Percentiles rank a stretch among this genome's conserved stretches.
Evolutionary conservation across 169 alveolate genomes (phyloP).

Genomic region (Plasmodium vivax): DNA sequence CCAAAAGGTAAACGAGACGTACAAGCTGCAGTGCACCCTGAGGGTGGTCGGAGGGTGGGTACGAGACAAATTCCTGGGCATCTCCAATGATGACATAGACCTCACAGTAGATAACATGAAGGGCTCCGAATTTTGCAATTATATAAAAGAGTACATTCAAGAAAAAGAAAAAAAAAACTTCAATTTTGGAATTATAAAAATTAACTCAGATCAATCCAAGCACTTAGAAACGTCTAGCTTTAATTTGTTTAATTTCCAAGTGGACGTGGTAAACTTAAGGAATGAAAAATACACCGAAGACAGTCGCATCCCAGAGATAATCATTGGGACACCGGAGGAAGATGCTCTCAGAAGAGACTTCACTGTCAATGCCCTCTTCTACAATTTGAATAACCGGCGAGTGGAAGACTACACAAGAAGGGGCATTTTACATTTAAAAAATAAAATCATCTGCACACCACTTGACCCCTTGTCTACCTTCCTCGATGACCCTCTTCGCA

Average conservation of each 20-base stretch:
- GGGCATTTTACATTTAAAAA: slow-evolving; percentile 93
- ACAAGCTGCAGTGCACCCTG: slow-evolving; percentile 73
- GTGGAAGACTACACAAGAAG: slow-evolving; percentile 96
- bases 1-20: slow-evolving; percentile 23
- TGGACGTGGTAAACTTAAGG: slow-evolving; percentile 97
- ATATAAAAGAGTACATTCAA: slow-evolving; percentile 81
- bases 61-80: slow-evolving; percentile 93
- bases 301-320: slow-evolving; percentile 95
- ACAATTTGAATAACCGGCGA: slow-evolving; percentile 91
- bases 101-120: slow-evolving; percentile 96
- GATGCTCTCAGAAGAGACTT: slow-evolving; percentile 99
- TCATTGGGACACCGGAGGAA: slow-evolving; percentile 94
- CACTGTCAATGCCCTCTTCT: slow-evolving; percentile 97
- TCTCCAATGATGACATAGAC: slow-evolving; percentile 94
- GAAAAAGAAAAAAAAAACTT: slow-evolving; percentile 83
- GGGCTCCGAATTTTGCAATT: slow-evolving; percentile 90
- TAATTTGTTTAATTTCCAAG: slow-evolving; percentile 88
- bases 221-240: slow-evolving; percentile 98
- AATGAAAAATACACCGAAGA: slow-evolving; percentile 94
- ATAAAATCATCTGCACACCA: slow-evolving; percentile 95
- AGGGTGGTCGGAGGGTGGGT: slow-evolving; percentile 99
- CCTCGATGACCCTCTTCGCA: slow-evolving; percentile 98
- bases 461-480: slow-evolving; percentile 93
- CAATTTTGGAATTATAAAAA: slow-evolving; percentile 92
- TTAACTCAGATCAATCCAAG: slow-evolving; percentile 96